phyloP scores from a whole-genome alignment of 2,329 filamentous ascomycete species.

The Aureobasidium sp. region DNA sequence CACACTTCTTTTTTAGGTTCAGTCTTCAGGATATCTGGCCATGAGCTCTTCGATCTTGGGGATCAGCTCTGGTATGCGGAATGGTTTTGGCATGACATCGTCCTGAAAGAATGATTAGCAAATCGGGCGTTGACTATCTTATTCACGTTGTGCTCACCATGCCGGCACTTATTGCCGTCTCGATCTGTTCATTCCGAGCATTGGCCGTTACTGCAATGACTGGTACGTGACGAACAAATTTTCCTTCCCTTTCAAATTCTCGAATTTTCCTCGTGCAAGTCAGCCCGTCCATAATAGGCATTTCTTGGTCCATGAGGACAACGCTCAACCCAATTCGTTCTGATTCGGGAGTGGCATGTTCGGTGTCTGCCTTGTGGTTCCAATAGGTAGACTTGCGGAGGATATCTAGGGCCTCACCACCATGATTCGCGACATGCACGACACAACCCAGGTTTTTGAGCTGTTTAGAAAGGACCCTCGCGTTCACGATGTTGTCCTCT shows the following conservation, averaged over 20 bases:
- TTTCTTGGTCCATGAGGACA: conserved; percentile 71
- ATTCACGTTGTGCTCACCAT: conserved; percentile 35
- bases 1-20: neutral
- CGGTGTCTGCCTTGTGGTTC: conserved; percentile 19
- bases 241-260: conserved; percentile 54
- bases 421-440: conserved; percentile 38
- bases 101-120: conserved; percentile 28
- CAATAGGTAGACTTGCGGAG: conserved; percentile 37
- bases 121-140: neutral
- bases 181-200: conserved; percentile 64
- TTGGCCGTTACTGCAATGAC: conserved; percentile 81
- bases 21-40: conserved; percentile 20
- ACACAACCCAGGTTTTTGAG: conserved; percentile 39
- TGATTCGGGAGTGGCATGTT: neutral
- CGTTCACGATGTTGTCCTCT: conserved; percentile 38
- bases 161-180: conserved; percentile 60
- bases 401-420: conserved; percentile 39
- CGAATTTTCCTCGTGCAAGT: conserved; percentile 63
- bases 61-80: conserved; percentile 41
- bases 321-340: conserved; percentile 27
- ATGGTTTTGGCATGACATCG: conserved; percentile 43
- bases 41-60: conserved; percentile 43
- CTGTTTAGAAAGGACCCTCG: conserved; percentile 42
- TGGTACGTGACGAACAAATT: conserved; percentile 57
- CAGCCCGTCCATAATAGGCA: conserved; percentile 76